Base-by-base conservation (phyloP, 1,139 yeast species). In the Candida sanyaensis region DNA sequence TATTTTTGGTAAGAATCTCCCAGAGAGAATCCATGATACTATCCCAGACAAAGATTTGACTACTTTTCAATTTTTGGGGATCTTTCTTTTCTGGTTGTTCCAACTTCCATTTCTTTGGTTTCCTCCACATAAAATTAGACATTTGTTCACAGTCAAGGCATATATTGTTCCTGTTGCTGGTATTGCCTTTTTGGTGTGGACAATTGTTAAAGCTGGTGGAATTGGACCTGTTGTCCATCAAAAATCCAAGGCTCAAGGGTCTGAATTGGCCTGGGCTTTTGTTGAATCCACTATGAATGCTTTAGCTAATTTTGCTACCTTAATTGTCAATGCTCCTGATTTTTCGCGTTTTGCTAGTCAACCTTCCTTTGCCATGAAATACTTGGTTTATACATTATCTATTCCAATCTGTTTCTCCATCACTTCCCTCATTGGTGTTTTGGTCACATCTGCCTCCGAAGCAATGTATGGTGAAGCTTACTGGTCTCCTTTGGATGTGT, bases 321-420 rank as follows among this genome's bases (percentile, higher is more conserved):
- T 91, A 61, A 86, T 89, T 60, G 81, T 87, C 54, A 91, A 91
- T 67, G 87, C 96, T 17, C 96, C 97, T 0, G 97, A 91, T 76
- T 90, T 89, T 66, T 78, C 96, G 21, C 83, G 97, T 65, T 87
- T 90, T 65, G 86, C 96, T 8, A 78, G 77, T 48, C 63, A 61
- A 44, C 75, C 76, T 8, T 62, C 75, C 7, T 73, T 70, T 50
- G 63, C 70, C 23, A 69, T 74, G 66, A 75, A 73, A 51, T 74
- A 74, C 51, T 56, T 73, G 52, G 77, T 73, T 10, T 72, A 74
- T 57, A 78, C 80, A 3, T 59, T 86, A 27, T 77, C 92, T 5
- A 83, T 90, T 53, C 96, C 97, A 33, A 56, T 87, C 17, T 77
- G 88, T 57, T 90, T 90, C 65, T 84, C 95, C 4, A 60, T 90